phyloP scores from a whole-genome alignment of 331 rosid genomes.

The Quercus lobata region DNA sequence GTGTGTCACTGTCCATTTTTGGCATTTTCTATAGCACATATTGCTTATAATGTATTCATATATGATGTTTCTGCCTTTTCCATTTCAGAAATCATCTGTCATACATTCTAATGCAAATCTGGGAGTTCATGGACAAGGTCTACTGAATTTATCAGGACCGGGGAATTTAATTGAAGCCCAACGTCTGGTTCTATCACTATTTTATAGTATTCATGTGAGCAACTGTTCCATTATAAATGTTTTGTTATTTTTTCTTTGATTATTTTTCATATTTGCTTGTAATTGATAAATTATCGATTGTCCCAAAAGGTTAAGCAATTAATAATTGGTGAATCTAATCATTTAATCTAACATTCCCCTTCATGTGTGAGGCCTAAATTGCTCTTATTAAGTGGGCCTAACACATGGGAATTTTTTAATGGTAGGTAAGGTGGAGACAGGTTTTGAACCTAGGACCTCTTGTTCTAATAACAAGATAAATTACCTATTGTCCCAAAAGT shows the following conservation, averaged over 20 bases:
- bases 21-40: slow-evolving; percentile 6
- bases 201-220: slow-evolving; percentile 90
- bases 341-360: too few species aligned
- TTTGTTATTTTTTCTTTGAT: neutral
- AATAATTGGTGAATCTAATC: too few species aligned
- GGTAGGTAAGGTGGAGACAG: too few species aligned
- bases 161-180: slow-evolving; percentile 98
- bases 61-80: slow-evolving; percentile 24
- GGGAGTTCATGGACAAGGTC: slow-evolving; percentile 98
- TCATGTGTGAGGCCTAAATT: too few species aligned
- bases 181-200: slow-evolving; percentile 87
- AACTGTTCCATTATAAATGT: slow-evolving; percentile 10
- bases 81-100: slow-evolving; percentile 78
- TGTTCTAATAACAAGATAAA: too few species aligned
- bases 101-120: slow-evolving; percentile 99
- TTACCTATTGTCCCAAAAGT: too few species aligned
- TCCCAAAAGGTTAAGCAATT: too few species aligned
- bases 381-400: too few species aligned
- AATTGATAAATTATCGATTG: neutral
- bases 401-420: too few species aligned
- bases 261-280: slow-evolving; percentile 1
- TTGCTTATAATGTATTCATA: slow-evolving; percentile 19
- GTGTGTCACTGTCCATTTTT: slow-evolving; percentile 34
- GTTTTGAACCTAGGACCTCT: too few species aligned
- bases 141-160: slow-evolving; percentile 87